Base-by-base conservation (phyloP, 768 basidiomycete genomes). In the Amanita jacksonii region DNA sequence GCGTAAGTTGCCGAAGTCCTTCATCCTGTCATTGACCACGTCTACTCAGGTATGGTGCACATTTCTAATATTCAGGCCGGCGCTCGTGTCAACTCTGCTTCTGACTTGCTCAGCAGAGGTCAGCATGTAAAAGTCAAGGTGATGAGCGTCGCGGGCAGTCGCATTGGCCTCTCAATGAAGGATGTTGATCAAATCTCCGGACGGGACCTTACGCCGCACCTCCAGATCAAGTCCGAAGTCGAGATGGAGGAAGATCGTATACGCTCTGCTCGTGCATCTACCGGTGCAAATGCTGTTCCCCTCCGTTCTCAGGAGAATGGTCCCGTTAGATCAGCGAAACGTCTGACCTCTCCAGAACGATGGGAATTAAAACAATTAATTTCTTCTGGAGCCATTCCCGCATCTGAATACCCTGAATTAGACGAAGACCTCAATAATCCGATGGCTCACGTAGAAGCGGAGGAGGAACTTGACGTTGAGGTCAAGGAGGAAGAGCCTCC, bases 341-440 rank as follows among this genome's bases (percentile, higher is more conserved):
- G 94, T 12, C 67, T 98, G 46, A 93, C 93, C 1, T 92, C 88
- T 5, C 96, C 96, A 1, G 96, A 99, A 62, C 80, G 96, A 22
- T 99, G 96, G 92, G 96, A 99, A 67, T 93, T 99, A 63, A 97
- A 98, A 62, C 96, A 98, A 60, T 77, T 99, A 45, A 96, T 98
- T 44, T 87, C 96, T 1, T 96, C 92, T 23, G 96, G 96, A 33
- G 87, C 81, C 12, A 76, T 97, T 43, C 81, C 82, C 51, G 85
- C 93, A 8, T 84, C 92, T 3, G 96, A 98, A 60, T 94, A 93
- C 55, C 92, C 91, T 2, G 88, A 94, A 23, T 68, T 96, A 41
- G 88, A 93, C 50, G 90, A 92, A 53, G 88, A 91, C 47, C 77
- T 85, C 57, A 74, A 62, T 43, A 82, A 87, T 54, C 80, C 85